Evolutionary conservation across 2,329 filamentous ascomycete species (phyloP), one percentile per base, ranked within the genome.

Genomic region (Verticillium tricorpus): DNA sequence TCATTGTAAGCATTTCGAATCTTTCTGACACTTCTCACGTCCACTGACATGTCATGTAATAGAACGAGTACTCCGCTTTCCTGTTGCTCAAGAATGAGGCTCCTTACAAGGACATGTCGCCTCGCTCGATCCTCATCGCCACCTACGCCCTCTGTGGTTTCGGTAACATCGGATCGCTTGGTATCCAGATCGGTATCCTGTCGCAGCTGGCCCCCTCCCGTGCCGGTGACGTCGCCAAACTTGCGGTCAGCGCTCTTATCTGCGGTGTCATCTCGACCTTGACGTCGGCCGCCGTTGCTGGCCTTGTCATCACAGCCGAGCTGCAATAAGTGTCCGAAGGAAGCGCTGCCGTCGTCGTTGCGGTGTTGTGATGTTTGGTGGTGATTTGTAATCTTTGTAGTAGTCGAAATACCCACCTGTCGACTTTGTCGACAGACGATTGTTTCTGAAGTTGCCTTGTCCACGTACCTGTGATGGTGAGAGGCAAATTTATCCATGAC

Each of bases 151-250:
- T 93, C 66, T 96, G 92, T 76, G 86, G 86, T 31, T 92, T 92
- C 73, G 93, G 91, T 65, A 96, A 96, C 79, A 89, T 96, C 68
- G 90, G 90, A 60, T 94, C 91, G 34, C 84, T 96, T 57, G 92
- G 92, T 72, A 94, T 92, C 61, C 92, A 96, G 77, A 95, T 96
- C 64, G 92, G 92, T 79, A 91, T 96, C 62, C 82, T 96, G 59
- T 86, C 89, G 4, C 92, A 96, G 77, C 85, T 96, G 64, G 89
- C 91, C 0, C 92, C 92, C 0, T 81, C 82, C 4, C 86, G 92
- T 55, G 83, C 85, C 40, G 90, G 89, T 62, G 90, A 95, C 68
- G 89, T 96, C 12, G 88, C 90, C 4, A 82, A 82, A 56, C 83
- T 96, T 32, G 92, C 92, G 3, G 62, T 96, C 22, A 93, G 89